These are phyloP conservation scores for Pugionium dolabratum DNA, from an alignment of 345 rosid genomes.

Conservation along the genomic window DNA sequence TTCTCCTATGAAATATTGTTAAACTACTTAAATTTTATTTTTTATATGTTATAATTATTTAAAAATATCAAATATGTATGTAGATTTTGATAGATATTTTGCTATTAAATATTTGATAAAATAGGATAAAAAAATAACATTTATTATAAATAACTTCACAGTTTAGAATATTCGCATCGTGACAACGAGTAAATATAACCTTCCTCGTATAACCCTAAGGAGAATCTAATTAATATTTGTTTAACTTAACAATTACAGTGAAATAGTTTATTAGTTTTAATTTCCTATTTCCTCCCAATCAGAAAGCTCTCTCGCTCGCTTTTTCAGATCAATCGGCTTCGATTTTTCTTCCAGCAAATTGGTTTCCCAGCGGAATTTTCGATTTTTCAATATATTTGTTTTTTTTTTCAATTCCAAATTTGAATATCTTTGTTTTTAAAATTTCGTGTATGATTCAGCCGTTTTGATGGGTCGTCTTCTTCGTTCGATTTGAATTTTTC, in stretches of 20 bases:
- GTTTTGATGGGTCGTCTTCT: conserved; percentile 28
- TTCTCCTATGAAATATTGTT: no score
- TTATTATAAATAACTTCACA: no score
- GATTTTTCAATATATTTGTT: neutral
- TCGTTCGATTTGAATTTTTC: conserved; percentile 30
- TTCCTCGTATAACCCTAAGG: conserved; percentile 39
- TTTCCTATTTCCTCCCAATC: conserved; percentile 16
- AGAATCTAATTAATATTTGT: neutral
- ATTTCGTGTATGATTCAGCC: neutral
- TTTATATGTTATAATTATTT: no score
- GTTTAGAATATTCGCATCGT: neutral
- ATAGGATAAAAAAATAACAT: no score
- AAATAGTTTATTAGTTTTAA: neutral
- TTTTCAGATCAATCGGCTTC: conserved; percentile 25
- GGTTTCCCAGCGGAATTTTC: neutral
- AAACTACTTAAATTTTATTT: no score
- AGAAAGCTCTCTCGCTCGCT: neutral
- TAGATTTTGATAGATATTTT: no score
- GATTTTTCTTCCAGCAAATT: conserved; percentile 14
- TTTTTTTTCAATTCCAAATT: neutral
- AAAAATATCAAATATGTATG: no score
- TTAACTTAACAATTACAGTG: neutral
- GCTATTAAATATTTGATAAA: no score
- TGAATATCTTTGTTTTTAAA: neutral
- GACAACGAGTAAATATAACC: conserved; percentile 23